These are phyloP conservation scores for Glaciozyma martinii DNA, from an alignment of 768 basidiomycete species.

Conservation along the genomic window DNA sequence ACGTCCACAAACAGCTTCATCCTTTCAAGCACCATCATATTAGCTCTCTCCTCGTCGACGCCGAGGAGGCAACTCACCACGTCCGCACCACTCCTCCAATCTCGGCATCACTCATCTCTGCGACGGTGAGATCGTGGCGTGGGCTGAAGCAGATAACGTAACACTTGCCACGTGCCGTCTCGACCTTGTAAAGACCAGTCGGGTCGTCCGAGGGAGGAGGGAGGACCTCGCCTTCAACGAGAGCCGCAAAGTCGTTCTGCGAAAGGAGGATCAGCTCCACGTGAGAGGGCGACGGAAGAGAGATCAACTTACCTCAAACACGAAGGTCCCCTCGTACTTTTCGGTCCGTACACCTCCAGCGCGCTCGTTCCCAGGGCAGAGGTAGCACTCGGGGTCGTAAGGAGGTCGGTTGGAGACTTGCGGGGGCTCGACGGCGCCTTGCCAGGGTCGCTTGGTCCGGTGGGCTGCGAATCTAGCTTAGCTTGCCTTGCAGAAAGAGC, in stretches of 20 bases:
- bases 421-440: slow-evolving; percentile 69
- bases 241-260: slow-evolving; percentile 35
- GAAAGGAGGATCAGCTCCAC: background rate
- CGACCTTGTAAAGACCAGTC: slow-evolving; percentile 38
- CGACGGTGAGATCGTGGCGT: slow-evolving; percentile 72
- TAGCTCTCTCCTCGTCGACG: slow-evolving; percentile 44
- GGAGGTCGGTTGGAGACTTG: slow-evolving; percentile 41
- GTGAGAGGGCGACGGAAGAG: too few relatives aligned
- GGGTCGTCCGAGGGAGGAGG: slow-evolving; percentile 7
- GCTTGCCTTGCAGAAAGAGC: background rate
- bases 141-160: slow-evolving; percentile 83
- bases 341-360: slow-evolving; percentile 64
- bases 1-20: slow-evolving; percentile 32
- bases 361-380: slow-evolving; percentile 76
- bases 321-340: slow-evolving; percentile 55
- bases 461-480: slow-evolving; percentile 47
- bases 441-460: slow-evolving; percentile 83
- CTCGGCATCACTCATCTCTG: slow-evolving; percentile 58
- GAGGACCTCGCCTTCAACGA: slow-evolving; percentile 22
- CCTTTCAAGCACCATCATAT: slow-evolving; percentile 18
- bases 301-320: slow-evolving; percentile 36
- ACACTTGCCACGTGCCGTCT: slow-evolving; percentile 72
- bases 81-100: slow-evolving; percentile 59
- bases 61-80: slow-evolving; percentile 50
- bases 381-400: slow-evolving; percentile 52